Evolutionary conservation across 2,329 filamentous ascomycete genomes (phyloP).

Genomic region (Orbilia javanica): DNA sequence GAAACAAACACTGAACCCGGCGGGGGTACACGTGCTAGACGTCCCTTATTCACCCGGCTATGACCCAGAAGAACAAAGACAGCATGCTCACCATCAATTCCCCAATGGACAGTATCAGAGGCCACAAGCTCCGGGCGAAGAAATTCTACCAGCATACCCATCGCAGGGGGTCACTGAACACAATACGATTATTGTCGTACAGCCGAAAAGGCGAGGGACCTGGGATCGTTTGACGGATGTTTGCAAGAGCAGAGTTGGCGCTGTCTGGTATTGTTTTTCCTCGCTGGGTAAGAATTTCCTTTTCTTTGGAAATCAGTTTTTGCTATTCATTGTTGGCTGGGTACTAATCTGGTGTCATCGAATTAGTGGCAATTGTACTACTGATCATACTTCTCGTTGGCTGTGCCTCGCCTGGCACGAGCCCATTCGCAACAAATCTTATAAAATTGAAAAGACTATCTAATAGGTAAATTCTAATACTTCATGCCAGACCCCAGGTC

Average conservation of each 20-base stretch:
- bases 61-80: conserved; percentile 17
- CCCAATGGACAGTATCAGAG: conserved; percentile 2
- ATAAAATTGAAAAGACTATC: not conserved
- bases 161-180: not conserved
- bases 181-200: not conserved
- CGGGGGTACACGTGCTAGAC: conserved; percentile 12
- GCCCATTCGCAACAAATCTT: conserved; percentile 8
- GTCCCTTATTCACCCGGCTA: conserved; percentile 16
- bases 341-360: no score
- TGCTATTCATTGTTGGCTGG: no score
- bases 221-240: conserved; percentile 15
- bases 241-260: conserved; percentile 16
- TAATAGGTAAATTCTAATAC: not conserved
- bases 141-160: conserved; percentile 11
- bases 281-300: conserved; percentile 4
- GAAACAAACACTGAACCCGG: conserved; percentile 21
- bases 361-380: not conserved
- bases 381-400: conserved; percentile 1
- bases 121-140: conserved; percentile 18
- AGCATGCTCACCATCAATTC: conserved; percentile 8
- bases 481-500: no score
- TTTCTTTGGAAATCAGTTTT: no score
- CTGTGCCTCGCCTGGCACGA: conserved; percentile 8
- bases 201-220: not conserved
- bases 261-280: conserved; percentile 25